Base-by-base conservation (phyloP, 2,329 filamentous ascomycete species). In the Fusarium mangiferae region DNA sequence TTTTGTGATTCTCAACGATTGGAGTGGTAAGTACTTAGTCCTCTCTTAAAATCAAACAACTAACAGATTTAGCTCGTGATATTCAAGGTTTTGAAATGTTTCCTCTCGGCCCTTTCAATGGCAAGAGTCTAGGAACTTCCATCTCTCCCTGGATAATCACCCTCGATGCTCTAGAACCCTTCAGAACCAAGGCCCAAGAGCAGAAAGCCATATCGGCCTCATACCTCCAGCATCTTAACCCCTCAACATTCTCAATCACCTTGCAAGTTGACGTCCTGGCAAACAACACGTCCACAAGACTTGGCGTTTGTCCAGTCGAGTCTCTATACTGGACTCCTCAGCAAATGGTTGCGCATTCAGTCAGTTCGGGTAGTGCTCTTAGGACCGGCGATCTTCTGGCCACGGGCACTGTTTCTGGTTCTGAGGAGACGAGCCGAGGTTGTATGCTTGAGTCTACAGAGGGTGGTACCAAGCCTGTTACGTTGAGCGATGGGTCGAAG, bases 101-200 rank as follows among this genome's bases (percentile, higher is more conserved):
- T 6, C 89, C 89, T 0, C 80, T 91, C 0, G 90, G 90, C 0
- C 90, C 90, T 0, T 85, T 91, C 59, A 90, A 91, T 57, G 85
- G 86, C 6, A 92, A 92, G 78, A 87, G 85, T 38, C 90, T 91
- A 48, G 86, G 85, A 12, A 92, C 89, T 0, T 86, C 84, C 1
- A 87, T 92, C 28, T 89, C 87, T 0, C 89, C 90, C 0, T 92
- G 90, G 90, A 82, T 92, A 18, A 79, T 92, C 7, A 90, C 89
- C 0, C 81, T 89, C 4, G 89, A 91, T 41, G 90, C 90, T 0
- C 78, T 92, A n/a, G 83, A 88, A 9, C 85, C 90, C 33, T 89
- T 91, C 54, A 88, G 89, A 15, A 62, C 78, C 1, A 58, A 46
- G 0, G 20, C 68, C 0, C 45, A 51, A 2, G n/a, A 45, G 0